Base-by-base conservation (phyloP, 2,329 filamentous ascomycete species). In the Tolypocladium nubicola region DNA sequence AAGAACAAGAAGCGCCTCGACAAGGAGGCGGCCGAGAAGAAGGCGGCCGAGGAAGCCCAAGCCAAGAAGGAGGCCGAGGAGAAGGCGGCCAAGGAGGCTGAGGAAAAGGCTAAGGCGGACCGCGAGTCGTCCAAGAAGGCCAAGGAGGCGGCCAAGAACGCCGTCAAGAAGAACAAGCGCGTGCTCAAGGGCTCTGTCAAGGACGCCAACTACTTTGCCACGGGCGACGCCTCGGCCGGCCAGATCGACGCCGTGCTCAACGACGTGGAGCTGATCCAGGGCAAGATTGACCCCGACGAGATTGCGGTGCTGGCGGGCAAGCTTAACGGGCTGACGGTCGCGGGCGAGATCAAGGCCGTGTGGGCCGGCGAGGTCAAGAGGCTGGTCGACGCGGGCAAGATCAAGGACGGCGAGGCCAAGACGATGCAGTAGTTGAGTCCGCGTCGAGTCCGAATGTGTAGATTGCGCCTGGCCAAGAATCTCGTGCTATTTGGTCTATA, bases 101-200 rank as follows among this genome's bases (percentile, higher is more conserved):
- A 96, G 73, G 89, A 88, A 65, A 81, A 86, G 47, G 90, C 91
- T 63, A 97, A 97, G 82, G 82, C 80, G 6, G 86, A 90, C 58
- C 89, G 88, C 65, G 91, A 93, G 65, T 82, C 88, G 62, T 78
- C 78, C 68, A 99, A 97, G 85, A 99, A 99, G 83, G 87, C 89
- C 60, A 99, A 97, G 81, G 94, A 99, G 76, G 93, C 93, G 2
- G 94, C 94, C 58, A 99, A 99, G 86, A 97, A 91, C 70, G 94
- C 94, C 16, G 88, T 94, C 68, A 99, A 99, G 88, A 99, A 99
- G 89, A 99, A 99, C 84, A 97, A 97, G 84, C 90, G 94, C 80
- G 88, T 97, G 53, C 86, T 99, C 66, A 91, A 95, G 75, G 86
- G 85, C 61, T 91, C 89, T 63, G 89, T 93, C 75, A 99, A 99